phyloP scores from a whole-genome alignment of 768 basidiomycete species.

The Hypsizygus marmoreus region DNA sequence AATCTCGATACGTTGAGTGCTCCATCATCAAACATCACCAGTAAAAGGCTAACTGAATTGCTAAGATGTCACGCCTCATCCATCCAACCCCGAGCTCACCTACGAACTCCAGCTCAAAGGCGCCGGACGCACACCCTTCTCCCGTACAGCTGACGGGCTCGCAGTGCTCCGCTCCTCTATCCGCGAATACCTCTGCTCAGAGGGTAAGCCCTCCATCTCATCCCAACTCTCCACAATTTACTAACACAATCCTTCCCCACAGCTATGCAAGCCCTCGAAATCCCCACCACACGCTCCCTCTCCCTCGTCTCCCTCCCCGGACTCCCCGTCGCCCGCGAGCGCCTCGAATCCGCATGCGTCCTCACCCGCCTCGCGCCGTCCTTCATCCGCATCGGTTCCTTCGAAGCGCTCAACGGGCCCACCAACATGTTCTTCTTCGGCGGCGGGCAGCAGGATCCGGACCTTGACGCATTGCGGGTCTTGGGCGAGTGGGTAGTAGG shows the following conservation, averaged over 20 bases:
- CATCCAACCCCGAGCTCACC: conserved; percentile 48
- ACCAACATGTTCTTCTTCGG: conserved; percentile 66
- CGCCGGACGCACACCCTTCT: conserved; percentile 91
- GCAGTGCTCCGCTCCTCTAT: conserved; percentile 95
- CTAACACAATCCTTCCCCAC: background rate
- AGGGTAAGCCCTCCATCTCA: conserved; percentile 53
- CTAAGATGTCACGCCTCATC: conserved; percentile 78
- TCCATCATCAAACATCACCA: conserved; percentile 1
- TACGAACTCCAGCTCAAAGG: conserved; percentile 97
- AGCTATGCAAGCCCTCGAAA: conserved; percentile 69
- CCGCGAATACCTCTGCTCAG: conserved; percentile 90
- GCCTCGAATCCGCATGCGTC: conserved; percentile 68
- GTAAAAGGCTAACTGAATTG: conserved; percentile 3
- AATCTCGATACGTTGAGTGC: conserved; percentile 64
- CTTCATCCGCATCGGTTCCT: conserved; percentile 90
- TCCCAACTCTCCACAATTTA: background rate
- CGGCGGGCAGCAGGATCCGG: conserved; percentile 72
- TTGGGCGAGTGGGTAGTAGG: conserved; percentile 76
- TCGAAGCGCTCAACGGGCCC: conserved; percentile 83
- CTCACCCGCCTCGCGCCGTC: conserved; percentile 84
- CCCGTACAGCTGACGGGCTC: conserved; percentile 88
- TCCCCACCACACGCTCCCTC: conserved; percentile 89
- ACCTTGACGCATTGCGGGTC: conserved; percentile 73
- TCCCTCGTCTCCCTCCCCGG: conserved; percentile 74
- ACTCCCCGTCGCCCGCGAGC: conserved; percentile 77